Base-by-base conservation (phyloP, 345 rosid genomes). In the Fremontodendron californicum region DNA sequence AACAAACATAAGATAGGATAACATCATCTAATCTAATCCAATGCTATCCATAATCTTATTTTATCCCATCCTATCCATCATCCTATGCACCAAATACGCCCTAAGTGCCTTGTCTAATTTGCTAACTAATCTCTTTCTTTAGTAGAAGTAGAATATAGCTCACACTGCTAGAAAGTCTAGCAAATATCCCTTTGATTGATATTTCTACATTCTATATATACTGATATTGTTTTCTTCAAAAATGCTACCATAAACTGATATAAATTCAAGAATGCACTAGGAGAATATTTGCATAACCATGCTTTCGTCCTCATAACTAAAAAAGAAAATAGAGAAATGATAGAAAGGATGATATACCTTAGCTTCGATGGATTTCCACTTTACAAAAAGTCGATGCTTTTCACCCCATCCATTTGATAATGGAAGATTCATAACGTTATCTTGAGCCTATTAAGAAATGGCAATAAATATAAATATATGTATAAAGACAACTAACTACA, bases 331-430 rank as follows among this genome's bases (percentile, higher is more conserved):
- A 43, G 11, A 70, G 51, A 76, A 39, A 79, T 37, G 76, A 11
- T 57, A 78, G 37, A 68, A 7, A 62, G 16, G 25, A 64, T 62
- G n/a, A 35, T 2, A 21, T 25, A 96, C 99, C 98, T 87, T 94
- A 52, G 98, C 90, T 84, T 94, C 99, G 77, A 84, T 84, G 79
- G 88, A 88, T 84, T 94, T 94, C 99, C 99, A 96, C 81, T 94
- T 91, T 23, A 96, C 87, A 49, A 87, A 96, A 75, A 87, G 90
- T 27, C 76, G 85, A 84, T 96, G 99, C 82, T 96, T 96, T 80
- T 88, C 95, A 49, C 98, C 99, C 98, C 99, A 96, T n/a, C 94
- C 97, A 86, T 89, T 92, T 75, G 92, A 80, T 78, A 96, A 80
- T 19, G 90, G 96, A 87, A 92, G 97, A 86, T 89, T 94, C 93